phyloP scores from a whole-genome alignment of 768 basidiomycete species.

The Phanerochaete carnosa region DNA sequence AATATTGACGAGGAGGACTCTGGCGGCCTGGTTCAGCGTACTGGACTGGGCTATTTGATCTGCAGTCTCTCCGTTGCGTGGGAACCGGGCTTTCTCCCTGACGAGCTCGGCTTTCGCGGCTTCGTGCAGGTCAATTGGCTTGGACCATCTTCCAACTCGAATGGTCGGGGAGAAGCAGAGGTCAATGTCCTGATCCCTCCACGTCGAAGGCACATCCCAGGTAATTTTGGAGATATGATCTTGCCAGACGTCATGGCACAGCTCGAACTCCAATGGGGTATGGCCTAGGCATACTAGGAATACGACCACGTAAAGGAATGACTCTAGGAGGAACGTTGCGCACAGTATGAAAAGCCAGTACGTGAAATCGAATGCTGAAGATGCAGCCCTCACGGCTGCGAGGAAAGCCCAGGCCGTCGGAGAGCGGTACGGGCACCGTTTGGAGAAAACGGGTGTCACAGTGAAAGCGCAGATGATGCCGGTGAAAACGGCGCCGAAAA shows the following conservation, averaged over 20 bases:
- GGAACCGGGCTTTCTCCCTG: not conserved
- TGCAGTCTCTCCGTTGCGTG: not conserved
- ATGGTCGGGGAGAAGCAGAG: not conserved
- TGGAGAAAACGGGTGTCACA: not conserved
- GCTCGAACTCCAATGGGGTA: not conserved
- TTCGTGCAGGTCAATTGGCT: not conserved
- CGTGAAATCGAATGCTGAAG: not conserved
- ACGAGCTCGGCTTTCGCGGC: not conserved
- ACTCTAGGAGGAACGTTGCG: too few relatives aligned
- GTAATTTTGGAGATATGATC: not conserved
- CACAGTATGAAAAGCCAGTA: not conserved
- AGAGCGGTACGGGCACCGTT: conserved; percentile 6
- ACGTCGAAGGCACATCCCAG: not conserved
- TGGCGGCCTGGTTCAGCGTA: not conserved
- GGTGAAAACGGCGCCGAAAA: not conserved
- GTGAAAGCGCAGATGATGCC: not conserved
- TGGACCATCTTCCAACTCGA: not conserved
- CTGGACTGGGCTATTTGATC: not conserved
- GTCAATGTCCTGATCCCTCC: not conserved
- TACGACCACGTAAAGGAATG: not conserved
- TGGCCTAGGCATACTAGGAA: not conserved
- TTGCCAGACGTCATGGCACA: not conserved
- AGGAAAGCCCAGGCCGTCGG: not conserved
- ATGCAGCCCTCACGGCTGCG: not conserved
- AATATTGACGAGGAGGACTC: not conserved